Evolutionary conservation across 305 asterid species (phyloP), one percentile per base, ranked within the genome.

Genomic region (Salvia sclarea): DNA sequence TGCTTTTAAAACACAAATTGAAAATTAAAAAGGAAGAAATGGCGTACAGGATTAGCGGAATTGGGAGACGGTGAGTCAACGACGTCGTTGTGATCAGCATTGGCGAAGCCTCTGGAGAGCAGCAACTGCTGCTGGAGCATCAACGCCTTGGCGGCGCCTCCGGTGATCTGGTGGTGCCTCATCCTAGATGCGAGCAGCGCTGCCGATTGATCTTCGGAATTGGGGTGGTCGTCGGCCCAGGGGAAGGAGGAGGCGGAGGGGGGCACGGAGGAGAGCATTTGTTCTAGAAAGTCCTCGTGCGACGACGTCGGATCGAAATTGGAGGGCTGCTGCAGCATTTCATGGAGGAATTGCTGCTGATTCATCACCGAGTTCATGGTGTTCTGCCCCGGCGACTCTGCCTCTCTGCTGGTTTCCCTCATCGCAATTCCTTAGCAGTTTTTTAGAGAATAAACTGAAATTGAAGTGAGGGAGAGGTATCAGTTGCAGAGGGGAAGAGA

Each of bases 111-210:
- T 72, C 90, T 71, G 45, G 89, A 75, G 49, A 87, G 81, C 81
- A 86, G 1, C 55, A 86, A 52, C 78, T 88, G 93, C 37, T 85
- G 95, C 62, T 86, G 92, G 16, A 85, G 85, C 87, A 86, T 74
- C 79, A 82, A 64, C 0, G 86, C 82, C 71, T 85, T 88, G 30
- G 88, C 78, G 9, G 90, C 82, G 52, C 75, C 81, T 52, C 76
- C 50, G 71, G 71, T 80, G 92, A 86, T 85, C 83, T 91, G 95
- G 2, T 86, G 85, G 45, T 85, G 89, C 37, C 91, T 83, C 78
- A 84, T 74, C 82, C 82, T 88, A 13, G 84, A 74, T 11, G 86
- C 80, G 68, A 82, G 60, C 18, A 69, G 61, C 50, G 71, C 61
- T 56, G 81, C 70, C 6, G 88, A 77, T 37, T 78, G 85, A 30